Evolutionary conservation across 1,139 yeast genomes (phyloP).

Genomic region (Protomyces inundatus): DNA sequence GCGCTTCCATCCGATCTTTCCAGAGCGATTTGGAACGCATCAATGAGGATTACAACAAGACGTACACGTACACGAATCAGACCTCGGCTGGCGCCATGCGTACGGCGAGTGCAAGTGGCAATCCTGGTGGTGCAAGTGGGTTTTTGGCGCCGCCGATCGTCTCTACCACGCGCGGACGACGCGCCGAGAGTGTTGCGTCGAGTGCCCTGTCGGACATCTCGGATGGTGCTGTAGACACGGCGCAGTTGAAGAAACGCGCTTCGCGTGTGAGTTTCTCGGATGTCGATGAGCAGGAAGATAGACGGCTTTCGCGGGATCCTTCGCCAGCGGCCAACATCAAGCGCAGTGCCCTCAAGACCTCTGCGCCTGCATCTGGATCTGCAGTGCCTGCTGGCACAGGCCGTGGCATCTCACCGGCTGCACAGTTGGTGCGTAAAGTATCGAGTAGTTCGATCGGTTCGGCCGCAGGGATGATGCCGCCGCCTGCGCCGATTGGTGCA

Average conservation of each 20-base stretch:
- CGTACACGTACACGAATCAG: conserved; percentile 19
- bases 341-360: conserved; percentile 10
- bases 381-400: not conserved
- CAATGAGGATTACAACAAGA: conserved; percentile 25
- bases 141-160: not conserved
- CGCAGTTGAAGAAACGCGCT: not conserved
- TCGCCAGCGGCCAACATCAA: conserved; percentile 9
- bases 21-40: conserved; percentile 22
- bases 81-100: conserved; percentile 24
- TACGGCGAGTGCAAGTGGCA: conserved; percentile 1
- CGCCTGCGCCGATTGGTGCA: not conserved
- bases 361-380: not conserved
- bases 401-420: not conserved
- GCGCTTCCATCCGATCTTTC: conserved; percentile 19
- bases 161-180: conserved; percentile 6
- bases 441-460: conserved; percentile 8
- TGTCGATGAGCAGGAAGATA: conserved; percentile 9
- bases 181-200: conserved; percentile 15
- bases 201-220: conserved; percentile 17
- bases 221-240: not conserved
- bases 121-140: not conserved
- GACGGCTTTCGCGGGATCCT: not conserved
- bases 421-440: not conserved
- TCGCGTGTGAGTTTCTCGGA: conserved; percentile 21
- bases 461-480: not conserved